Evolutionary conservation across 1,284 basidiomycete genomes (phyloP).

Genomic region (Tilletia setariae): DNA sequence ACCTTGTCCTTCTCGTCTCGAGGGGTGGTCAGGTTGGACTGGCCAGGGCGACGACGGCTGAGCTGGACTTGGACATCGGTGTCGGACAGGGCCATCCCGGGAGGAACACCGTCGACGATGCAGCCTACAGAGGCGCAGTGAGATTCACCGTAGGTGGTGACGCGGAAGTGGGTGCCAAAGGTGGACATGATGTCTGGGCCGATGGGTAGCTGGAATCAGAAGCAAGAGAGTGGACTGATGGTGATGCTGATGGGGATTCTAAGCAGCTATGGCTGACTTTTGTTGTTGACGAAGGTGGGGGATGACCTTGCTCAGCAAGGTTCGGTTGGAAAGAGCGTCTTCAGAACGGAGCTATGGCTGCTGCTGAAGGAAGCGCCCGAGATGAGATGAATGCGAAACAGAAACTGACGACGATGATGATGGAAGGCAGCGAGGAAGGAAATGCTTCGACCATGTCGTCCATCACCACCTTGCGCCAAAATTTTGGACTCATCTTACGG

Average conservation of each 20-base stretch:
- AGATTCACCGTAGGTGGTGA: slow-evolving; percentile 96
- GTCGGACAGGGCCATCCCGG: slow-evolving; percentile 76
- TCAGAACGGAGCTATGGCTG: slow-evolving; percentile 15
- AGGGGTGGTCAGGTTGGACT: slow-evolving; percentile 93
- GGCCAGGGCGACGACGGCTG: slow-evolving; percentile 85
- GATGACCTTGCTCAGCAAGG: too few species aligned
- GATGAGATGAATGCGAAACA: not conserved
- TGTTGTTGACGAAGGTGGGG: not conserved
- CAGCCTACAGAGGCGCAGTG: slow-evolving; percentile 96
- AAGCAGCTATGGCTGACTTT: not conserved
- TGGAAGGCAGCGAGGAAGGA: not conserved
- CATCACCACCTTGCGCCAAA: too few species aligned
- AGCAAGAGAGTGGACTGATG: too few species aligned
- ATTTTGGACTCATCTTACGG: too few species aligned
- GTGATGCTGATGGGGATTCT: not conserved
- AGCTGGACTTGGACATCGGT: slow-evolving; percentile 89
- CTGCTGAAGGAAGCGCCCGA: slow-evolving; percentile 10
- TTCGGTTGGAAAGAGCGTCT: not conserved
- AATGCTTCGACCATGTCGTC: too few species aligned
- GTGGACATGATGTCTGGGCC: slow-evolving; percentile 92
- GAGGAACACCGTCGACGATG: slow-evolving; percentile 95
- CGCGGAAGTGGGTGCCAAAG: slow-evolving; percentile 83
- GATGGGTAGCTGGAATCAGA: too few species aligned
- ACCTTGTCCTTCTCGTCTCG: slow-evolving; percentile 94
- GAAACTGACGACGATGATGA: not conserved